Evolutionary conservation across 495 filamentous ascomycete genomes (phyloP), one percentile per base, ranked within the genome.

Genomic region (Trypethelium eluteriae): DNA sequence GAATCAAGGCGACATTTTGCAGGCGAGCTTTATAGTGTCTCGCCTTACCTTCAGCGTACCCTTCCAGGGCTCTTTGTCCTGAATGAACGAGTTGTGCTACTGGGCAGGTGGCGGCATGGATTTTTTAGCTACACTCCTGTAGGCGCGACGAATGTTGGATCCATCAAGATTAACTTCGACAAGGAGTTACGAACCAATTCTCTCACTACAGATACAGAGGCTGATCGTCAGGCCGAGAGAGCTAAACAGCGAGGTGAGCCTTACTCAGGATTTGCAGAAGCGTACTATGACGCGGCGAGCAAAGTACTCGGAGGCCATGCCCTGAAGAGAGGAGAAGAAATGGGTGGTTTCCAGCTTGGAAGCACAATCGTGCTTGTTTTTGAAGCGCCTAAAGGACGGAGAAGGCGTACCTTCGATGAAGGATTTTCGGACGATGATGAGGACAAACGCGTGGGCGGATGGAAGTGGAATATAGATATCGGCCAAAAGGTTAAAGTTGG

Each of bases 101-200:
- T 99, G 1, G 94, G 94, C 16, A 85, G 92, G 39, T 99, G 94
- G 94, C 88, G 92, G 7, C 94, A 90, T 85, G 94, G 94, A 12
- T 97, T 99, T 83, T 98, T 98, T 80, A 90, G 88, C 72, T 96
- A 91, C 78, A 94, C 89, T 0, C 93, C 95, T 18, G 93, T 99
- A 39, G 94, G 94, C 67, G 94, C 94, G 12, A 99, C 94, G n/a
- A 99, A 99, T 73, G 94, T 99, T 59, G 94, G 94, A 62, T 93
- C 89, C 49, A 98, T 99, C 78, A 89, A 89, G 76, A 86, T 99
- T 79, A 96, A 99, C 78, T 99, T 99, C 74, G 94, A 99, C 76
- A 82, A 86, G 66, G 95, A 99, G 75, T 79, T 99, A 64, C 86
- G 92, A 64, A 99, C 94, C 39, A 99, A 99, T 76, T 89, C 85